Evolutionary conservation across 768 basidiomycete species (phyloP).

Genomic region (Naganishia randhawae): DNA sequence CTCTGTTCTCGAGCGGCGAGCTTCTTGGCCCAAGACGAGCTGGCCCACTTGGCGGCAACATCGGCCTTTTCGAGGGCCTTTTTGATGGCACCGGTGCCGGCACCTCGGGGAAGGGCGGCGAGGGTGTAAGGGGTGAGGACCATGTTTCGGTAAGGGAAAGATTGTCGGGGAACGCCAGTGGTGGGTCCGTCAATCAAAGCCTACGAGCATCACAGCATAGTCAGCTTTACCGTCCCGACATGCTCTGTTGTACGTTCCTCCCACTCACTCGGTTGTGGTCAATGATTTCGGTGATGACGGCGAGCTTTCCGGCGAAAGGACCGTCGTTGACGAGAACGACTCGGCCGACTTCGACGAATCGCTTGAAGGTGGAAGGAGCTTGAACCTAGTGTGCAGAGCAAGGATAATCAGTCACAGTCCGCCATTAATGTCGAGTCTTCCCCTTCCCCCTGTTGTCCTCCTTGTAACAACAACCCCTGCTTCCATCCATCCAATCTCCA

Average conservation of each 20-base stretch:
- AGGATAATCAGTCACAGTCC: constrained; percentile 7
- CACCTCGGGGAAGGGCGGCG: constrained; percentile 77
- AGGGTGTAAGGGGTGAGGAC: constrained; percentile 82
- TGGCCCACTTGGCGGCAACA: constrained; percentile 80
- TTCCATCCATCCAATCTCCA: not conserved
- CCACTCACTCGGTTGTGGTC: constrained; percentile 91
- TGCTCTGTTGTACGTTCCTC: not conserved
- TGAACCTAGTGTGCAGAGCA: constrained; percentile 40
- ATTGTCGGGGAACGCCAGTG: constrained; percentile 85
- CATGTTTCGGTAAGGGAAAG: constrained; percentile 86
- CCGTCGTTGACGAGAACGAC: constrained; percentile 92
- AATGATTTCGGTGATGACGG: constrained; percentile 93
- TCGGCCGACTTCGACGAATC: constrained; percentile 97
- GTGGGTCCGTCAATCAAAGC: constrained; percentile 93
- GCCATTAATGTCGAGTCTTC: not conserved
- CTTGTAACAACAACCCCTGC: not conserved
- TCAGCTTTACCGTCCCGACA: not conserved
- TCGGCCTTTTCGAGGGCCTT: constrained; percentile 84
- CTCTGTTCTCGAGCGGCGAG: constrained; percentile 69
- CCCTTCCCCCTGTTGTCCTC: not conserved
- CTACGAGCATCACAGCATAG: constrained; percentile 53
- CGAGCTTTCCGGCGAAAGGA: constrained; percentile 79
- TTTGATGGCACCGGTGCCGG: constrained; percentile 74
- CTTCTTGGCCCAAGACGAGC: constrained; percentile 82
- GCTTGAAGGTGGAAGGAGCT: constrained; percentile 82